A percentile compares a stretch with the other conserved stretches of the same genome.
These are phyloP conservation scores for Rehmannia glutinosa DNA, from an alignment of 257 asterid species.

Conservation along the genomic window DNA sequence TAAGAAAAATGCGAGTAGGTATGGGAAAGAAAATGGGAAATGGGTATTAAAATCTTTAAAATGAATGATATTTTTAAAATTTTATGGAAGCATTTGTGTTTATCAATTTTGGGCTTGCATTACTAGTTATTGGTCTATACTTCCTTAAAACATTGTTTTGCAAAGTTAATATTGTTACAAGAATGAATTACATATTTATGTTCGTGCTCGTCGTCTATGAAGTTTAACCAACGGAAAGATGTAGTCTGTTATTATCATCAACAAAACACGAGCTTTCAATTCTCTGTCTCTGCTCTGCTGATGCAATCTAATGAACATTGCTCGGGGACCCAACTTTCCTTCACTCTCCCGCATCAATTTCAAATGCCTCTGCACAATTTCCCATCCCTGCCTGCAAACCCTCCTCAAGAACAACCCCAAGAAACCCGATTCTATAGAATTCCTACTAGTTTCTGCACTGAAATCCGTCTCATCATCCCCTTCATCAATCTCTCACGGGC, in stretches of 20 bases:
- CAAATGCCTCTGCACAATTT: slow-evolving; percentile 35
- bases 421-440: slow-evolving; percentile 35
- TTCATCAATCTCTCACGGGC: slow-evolving; percentile 44
- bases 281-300: slow-evolving; percentile 8
- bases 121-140: too few species aligned
- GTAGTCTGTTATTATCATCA: neutral
- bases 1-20: too few species aligned
- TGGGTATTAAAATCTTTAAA: too few species aligned
- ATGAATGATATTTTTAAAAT: too few species aligned
- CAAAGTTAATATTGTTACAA: too few species aligned
- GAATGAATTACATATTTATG: too few species aligned
- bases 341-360: slow-evolving; percentile 13
- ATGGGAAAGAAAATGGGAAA: too few species aligned
- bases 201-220: too few species aligned
- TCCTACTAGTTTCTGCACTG: slow-evolving; percentile 53
- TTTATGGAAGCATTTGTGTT: too few species aligned
- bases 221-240: neutral
- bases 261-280: neutral
- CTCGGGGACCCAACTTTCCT: slow-evolving; percentile 16
- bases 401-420: slow-evolving; percentile 20
- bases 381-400: slow-evolving; percentile 22
- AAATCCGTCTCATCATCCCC: slow-evolving; percentile 53
- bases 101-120: too few species aligned
- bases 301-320: slow-evolving; percentile 37
- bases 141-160: too few species aligned